Base-by-base conservation (phyloP, 768 basidiomycete species). In the Mycena indigotica region DNA sequence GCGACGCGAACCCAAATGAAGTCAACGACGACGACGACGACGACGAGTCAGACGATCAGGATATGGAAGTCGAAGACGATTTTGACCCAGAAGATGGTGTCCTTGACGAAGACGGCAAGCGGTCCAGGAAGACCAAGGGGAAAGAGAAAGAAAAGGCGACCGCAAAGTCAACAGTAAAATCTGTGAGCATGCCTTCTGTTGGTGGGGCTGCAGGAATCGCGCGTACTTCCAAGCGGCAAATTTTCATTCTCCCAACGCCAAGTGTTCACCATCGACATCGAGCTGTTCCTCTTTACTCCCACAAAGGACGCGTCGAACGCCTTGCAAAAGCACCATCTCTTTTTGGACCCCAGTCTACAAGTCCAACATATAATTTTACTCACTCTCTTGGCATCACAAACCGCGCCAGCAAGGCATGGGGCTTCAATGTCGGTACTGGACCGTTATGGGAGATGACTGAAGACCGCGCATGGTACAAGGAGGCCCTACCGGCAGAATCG, bases 371-470 rank as follows among this genome's bases (percentile, higher is more conserved):
- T 57, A 80, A 78, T 50, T 84, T 84, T 67, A 84, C 84, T 0
- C 69, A 80, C 48, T 74, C 74, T 50, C 57, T 72, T 1, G 74
- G 73, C 28, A 72, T 87, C 38, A 77, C 76, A 1, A 80, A 82
- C 50, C 78, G 87, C n/a, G 71, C 88, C 8, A 85, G 79, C 64
- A 89, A 85, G 64, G 77, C 87, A 0, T 89, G 86, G 87, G 84
- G 87, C 0, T 84, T 82, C 65, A 90, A 89, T 61, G 82, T 89
- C 15, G 89, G 91, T 3, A 68, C 83, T 2, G 91, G 92, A 0
- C 89, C 91, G 1, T 64, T 91, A 5, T 93, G 91, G 90, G 87
- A 92, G 57, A 70, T 92, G 30, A 71, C 81, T 40, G 92, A 94
- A 66, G 92, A 94, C 61, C 72, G 89, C 50, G 83, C 81, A 1